Percentiles rank a stretch among this genome's conserved stretches.
phyloP scores from a whole-genome alignment of 169 alveolate genomes.

The Plasmodium adleri region DNA sequence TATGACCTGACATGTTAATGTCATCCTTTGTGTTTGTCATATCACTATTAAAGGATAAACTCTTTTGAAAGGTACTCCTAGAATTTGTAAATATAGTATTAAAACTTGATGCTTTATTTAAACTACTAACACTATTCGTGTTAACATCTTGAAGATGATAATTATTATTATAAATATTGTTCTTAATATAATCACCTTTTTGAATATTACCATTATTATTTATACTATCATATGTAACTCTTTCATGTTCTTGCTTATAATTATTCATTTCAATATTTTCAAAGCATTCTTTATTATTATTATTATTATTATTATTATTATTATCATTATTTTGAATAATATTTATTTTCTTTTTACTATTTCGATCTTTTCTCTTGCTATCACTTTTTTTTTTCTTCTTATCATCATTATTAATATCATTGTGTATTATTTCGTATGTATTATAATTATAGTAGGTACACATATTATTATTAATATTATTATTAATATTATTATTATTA shows the following conservation, averaged over 20 bases:
- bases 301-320: neutral
- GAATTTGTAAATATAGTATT: neutral
- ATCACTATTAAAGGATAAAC: neutral
- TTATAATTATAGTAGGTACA: neutral
- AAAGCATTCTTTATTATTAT: neutral
- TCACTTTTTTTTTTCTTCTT: neutral
- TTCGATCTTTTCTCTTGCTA: neutral
- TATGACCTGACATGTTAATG: too few species aligned
- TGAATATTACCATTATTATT: slow-evolving; percentile 5
- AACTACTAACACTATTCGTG: neutral
- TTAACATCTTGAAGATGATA: neutral
- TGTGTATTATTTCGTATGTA: neutral
- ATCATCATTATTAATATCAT: neutral
- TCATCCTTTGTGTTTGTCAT: too few species aligned
- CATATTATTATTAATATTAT: neutral
- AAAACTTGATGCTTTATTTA: neutral
- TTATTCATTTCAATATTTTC: neutral
- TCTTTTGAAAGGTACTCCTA: neutral
- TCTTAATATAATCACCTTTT: neutral
- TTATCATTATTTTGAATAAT: neutral
- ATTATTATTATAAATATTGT: neutral
- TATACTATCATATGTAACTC: neutral
- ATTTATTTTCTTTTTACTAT: neutral
- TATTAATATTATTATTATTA: neutral
- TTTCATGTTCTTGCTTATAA: neutral